phyloP scores from a whole-genome alignment of 768 basidiomycete genomes.

The Mycena leptocephala region DNA sequence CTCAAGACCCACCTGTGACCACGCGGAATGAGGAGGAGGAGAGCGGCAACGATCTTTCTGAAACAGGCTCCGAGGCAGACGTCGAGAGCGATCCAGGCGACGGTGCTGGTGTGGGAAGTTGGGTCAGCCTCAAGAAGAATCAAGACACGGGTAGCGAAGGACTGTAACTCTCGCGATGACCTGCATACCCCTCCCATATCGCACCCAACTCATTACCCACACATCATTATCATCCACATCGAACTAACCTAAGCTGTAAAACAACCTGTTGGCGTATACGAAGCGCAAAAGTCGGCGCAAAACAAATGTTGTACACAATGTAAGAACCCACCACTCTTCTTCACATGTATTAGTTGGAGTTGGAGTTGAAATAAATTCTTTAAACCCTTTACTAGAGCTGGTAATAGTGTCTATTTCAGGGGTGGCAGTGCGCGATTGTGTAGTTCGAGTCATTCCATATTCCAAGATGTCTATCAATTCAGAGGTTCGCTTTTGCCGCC shows the following conservation, averaged over 20 bases:
- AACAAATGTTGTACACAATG: conserved; percentile 15
- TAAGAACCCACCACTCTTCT: conserved; percentile 23
- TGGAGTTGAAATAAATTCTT: neutral
- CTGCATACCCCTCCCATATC: neutral
- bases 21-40: conserved; percentile 19
- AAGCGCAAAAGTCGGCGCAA: neutral
- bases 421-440: conserved; percentile 12
- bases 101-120: conserved; percentile 72
- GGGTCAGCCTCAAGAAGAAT: conserved; percentile 74
- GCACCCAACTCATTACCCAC: conserved; percentile 3
- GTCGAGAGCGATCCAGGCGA: conserved; percentile 76
- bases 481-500: neutral
- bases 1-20: conserved; percentile 28
- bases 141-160: neutral
- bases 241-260: conserved; percentile 9
- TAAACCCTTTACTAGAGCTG: neutral
- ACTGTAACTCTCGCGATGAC: conserved; percentile 1
- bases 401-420: neutral
- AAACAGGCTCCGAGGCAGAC: conserved; percentile 77
- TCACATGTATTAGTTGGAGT: neutral
- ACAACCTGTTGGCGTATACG: neutral
- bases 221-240: conserved; percentile 1
- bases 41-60: conserved; percentile 47
- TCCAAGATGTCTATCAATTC: neutral
- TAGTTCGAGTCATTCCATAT: conserved; percentile 18